phyloP scores from a whole-genome alignment of 352 stramenopile species.

The Globisporangium cylindrosporum region DNA sequence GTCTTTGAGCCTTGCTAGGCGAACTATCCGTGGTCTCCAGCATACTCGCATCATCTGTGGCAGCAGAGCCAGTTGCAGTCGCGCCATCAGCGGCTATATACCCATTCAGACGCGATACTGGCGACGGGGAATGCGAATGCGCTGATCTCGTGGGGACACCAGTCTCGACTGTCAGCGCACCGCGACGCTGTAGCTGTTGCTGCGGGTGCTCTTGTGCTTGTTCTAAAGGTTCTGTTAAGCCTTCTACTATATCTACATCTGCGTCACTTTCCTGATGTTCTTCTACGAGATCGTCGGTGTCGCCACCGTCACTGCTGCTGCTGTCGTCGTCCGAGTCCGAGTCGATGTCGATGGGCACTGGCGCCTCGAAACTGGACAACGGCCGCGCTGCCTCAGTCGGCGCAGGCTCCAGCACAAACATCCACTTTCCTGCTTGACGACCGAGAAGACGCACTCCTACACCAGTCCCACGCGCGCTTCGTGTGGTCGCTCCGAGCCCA shows the following conservation, averaged over 20 bases:
- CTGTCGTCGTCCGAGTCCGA: constrained; percentile 3
- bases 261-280: background rate
- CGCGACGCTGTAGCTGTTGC: background rate
- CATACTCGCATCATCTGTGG: no score
- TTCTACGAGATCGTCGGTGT: background rate
- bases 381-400: background rate
- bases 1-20: background rate
- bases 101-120: constrained; percentile 6
- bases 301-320: background rate
- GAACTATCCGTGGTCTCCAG: background rate
- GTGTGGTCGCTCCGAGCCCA: no score
- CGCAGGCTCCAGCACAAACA: constrained; percentile 3
- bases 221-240: no score
- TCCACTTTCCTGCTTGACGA: background rate
- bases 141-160: background rate
- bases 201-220: background rate
- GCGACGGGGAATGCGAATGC: background rate
- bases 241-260: no score
- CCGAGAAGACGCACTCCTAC: no score
- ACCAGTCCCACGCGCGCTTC: no score
- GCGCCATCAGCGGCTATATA: background rate
- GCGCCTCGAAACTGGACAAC: background rate
- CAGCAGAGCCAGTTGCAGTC: no score
- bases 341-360: constrained; percentile 9
- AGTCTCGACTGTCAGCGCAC: background rate